Evolutionary conservation across 768 basidiomycete species (phyloP), one percentile per base, ranked within the genome.

Genomic region (Mrakia blollopis): DNA sequence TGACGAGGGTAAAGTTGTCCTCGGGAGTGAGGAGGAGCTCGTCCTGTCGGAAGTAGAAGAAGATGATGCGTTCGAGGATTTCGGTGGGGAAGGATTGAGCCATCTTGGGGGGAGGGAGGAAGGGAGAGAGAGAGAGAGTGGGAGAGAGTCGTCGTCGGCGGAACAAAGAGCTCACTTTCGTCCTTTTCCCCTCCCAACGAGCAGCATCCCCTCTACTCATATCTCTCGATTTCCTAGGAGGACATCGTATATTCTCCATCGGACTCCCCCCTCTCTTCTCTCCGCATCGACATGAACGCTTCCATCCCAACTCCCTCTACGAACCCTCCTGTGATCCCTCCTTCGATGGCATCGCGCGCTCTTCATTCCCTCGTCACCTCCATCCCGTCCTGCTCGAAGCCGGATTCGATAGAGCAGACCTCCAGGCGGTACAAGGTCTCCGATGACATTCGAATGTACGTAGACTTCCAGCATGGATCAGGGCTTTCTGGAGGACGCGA

Each of bases 351-450:
- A 6, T 72, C 72, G 25, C 72, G 39, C 60, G 50, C 72, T 41
- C 52, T 72, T 28, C 72, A 72, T 21, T 72, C 28, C 28, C 72
- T 72, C 50, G 60, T 72, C 0, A 54, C 72, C 7, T 72, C 72
- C n/a, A n/a, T n/a, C n/a, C n/a, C 7, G 72, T 72, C 30, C 72
- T 72, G 14, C 47, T 35, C n/a, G 54, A 72, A 8, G 39, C 72
- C 3, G 72, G 72, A 35, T 72, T 72, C 52, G 54, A 72, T n/a
- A 54, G 54, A 60, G 72, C 72, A 14, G 50, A 72, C 23, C 30
- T 54, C 3, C 50, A 41, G 32, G 72, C 60, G 9, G 60, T 72
- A 30, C 52, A 60, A 5, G 72, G 60, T 30, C 25, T 72, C 18
- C 39, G 23, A 54, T 72, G 54, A 61, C 39, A 1, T 35, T 72